These are phyloP conservation scores for Triangularia verruculosa DNA, from an alignment of 2,329 filamentous ascomycete species.

Conservation along the genomic window DNA sequence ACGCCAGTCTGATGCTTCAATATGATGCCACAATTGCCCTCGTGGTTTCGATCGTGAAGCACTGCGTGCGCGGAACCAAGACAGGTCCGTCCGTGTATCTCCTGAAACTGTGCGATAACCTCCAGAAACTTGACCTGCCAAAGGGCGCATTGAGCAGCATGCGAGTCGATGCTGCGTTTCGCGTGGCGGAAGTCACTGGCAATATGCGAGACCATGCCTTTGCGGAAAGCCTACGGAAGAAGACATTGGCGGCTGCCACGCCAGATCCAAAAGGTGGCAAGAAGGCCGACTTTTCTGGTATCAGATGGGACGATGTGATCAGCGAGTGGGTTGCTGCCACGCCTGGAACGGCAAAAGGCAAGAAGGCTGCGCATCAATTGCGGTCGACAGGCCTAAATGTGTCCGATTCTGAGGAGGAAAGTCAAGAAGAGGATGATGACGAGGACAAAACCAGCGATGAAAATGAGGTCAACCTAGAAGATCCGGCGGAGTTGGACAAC, in stretches of 20 bases:
- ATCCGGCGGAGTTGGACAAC: not conserved
- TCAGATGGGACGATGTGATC: slow-evolving; percentile 39
- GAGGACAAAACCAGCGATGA: not conserved
- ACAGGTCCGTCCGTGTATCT: slow-evolving; percentile 40
- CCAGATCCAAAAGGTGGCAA: not conserved
- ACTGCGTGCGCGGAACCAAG: slow-evolving; percentile 41
- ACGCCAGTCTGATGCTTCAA: slow-evolving; percentile 22
- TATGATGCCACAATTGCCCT: slow-evolving; percentile 39
- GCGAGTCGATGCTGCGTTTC: slow-evolving; percentile 47
- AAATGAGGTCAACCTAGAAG: not conserved
- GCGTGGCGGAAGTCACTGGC: slow-evolving; percentile 50
- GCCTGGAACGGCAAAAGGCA: slow-evolving; percentile 11
- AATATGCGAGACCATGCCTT: slow-evolving; percentile 53
- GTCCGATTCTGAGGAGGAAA: not conserved
- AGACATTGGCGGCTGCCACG: not conserved
- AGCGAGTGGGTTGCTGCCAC: slow-evolving; percentile 36
- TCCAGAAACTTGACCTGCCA: slow-evolving; percentile 37
- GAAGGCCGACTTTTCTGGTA: slow-evolving; percentile 26
- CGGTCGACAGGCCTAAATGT: not conserved
- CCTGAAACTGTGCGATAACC: slow-evolving; percentile 39
- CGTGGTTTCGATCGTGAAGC: slow-evolving; percentile 45
- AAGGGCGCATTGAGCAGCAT: slow-evolving; percentile 38
- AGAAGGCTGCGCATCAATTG: not conserved
- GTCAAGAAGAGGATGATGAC: not conserved
- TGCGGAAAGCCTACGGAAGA: slow-evolving; percentile 43